Evolutionary conservation across 2,329 filamentous ascomycete species (phyloP), one percentile per base, ranked within the genome.

Genomic region (Colletotrichum liaoningense): DNA sequence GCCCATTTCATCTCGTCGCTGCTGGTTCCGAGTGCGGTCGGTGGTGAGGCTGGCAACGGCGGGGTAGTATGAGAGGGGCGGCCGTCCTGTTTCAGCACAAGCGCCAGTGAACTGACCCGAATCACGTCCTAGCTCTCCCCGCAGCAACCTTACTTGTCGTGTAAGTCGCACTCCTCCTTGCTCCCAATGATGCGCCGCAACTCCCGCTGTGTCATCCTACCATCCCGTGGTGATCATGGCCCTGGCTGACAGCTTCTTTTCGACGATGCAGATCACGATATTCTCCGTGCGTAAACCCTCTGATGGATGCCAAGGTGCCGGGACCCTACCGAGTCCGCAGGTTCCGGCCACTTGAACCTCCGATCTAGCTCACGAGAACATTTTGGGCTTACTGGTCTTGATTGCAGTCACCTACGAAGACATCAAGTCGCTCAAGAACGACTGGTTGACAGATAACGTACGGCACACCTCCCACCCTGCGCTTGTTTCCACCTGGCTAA

Each of bases 361-460:
- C 22, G 12, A 22, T 46, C 14, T n/a, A 24, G 11, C 49, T 35
- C 42, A 55, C 42, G 35, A 35, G 55, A 8, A n/a, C 16, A 4
- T n/a, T 22, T 26, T 30, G 22, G 19, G 58, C 72, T 75, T 64
- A 66, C 67, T 52, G 75, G 30, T 14, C 11, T 35, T 4, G 38
- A 14, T 26, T 28, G 22, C 73, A 95, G 94, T 98, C 77, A 98
- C 94, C 63, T 91, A 92, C 81, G 94, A 97, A 81, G 97, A 99
- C 83, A 90, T 98, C 77, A 93, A 95, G 81, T 93, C 93, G 19
- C 90, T 99, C 72, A 95, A 94, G 84, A 88, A 94, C 83, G 97
- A 98, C 87, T 99, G 97, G 97, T 88, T 99, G 65, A 98, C 96
- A 56, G 97, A 99, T 82, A 98, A 98, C 86, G 94, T 95, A 87